A percentile compares a stretch with the other conserved stretches of the same genome.
Conservation (phyloP, 1,139 yeast species). For the Hemisphaericaspora xylofermentans region DNA sequence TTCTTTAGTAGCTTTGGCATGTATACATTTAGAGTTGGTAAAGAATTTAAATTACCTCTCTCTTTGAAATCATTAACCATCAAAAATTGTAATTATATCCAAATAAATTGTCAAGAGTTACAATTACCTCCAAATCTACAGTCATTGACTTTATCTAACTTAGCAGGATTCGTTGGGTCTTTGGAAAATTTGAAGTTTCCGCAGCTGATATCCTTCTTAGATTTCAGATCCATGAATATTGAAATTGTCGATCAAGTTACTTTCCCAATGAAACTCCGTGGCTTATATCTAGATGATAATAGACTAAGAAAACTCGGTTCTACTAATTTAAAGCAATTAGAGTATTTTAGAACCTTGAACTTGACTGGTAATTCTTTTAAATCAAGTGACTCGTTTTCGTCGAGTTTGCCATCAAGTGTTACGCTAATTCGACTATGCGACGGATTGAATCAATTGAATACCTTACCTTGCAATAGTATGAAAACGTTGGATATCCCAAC, state of each 20-base stretch:
- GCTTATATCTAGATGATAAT: conserved; percentile 9
- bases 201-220: not conserved
- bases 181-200: conserved; percentile 6
- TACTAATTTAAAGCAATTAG: conserved; percentile 3
- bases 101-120: conserved; percentile 4
- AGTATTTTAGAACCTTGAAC: conserved; percentile 2
- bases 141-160: conserved; percentile 4
- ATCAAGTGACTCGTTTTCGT: conserved; percentile 3
- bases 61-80: conserved; percentile 5
- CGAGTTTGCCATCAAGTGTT: conserved; percentile 5
- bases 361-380: conserved; percentile 6
- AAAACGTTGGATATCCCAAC: conserved; percentile 2
- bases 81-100: conserved; percentile 8
- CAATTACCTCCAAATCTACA: conserved; percentile 5
- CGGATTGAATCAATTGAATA: conserved; percentile 1
- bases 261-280: conserved; percentile 4
- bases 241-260: conserved; percentile 5
- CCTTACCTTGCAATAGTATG: conserved; percentile 6
- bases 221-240: conserved; percentile 9
- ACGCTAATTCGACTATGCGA: conserved; percentile 1
- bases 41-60: conserved; percentile 6
- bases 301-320: conserved; percentile 2
- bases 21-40: conserved; percentile 6
- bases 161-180: conserved; percentile 6
- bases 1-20: conserved; percentile 7